Conservation (phyloP, 2,329 filamentous ascomycete genomes). For the Tolypocladium ovalisporum region DNA sequence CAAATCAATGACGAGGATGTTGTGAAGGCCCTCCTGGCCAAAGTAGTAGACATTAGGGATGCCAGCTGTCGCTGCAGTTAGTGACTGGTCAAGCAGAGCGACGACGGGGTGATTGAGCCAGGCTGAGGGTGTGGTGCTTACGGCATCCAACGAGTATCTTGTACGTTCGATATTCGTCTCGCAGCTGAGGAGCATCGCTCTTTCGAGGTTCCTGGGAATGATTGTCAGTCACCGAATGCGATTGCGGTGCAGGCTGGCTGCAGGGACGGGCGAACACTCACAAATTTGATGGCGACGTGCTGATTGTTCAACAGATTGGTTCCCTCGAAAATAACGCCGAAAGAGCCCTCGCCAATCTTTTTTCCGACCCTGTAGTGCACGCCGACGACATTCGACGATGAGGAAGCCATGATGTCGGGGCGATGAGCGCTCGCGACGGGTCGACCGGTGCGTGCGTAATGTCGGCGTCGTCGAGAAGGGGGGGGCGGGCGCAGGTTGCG, state of each 20-base stretch:
- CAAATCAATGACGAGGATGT: conserved; percentile 95
- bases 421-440: conserved; percentile 2
- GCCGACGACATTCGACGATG: conserved; percentile 92
- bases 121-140: conserved; percentile 38
- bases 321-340: conserved; percentile 97
- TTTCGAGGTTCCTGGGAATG: conserved; percentile 77
- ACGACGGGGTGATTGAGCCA: background rate
- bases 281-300: conserved; percentile 99
- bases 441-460: background rate
- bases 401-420: conserved; percentile 59
- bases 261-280: conserved; percentile 35
- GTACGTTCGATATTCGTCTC: conserved; percentile 98
- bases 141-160: conserved; percentile 98
- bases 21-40: conserved; percentile 94
- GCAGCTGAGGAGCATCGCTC: conserved; percentile 93
- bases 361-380: conserved; percentile 98
- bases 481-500: background rate
- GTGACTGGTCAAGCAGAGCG: conserved; percentile 4
- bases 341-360: conserved; percentile 98
- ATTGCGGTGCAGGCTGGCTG: background rate
- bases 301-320: conserved; percentile 98
- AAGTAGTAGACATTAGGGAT: conserved; percentile 99
- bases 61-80: conserved; percentile 51
- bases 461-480: background rate
- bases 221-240: background rate